Base-by-base conservation (phyloP, 2,329 filamentous ascomycete species). In the Cercospora sp. region DNA sequence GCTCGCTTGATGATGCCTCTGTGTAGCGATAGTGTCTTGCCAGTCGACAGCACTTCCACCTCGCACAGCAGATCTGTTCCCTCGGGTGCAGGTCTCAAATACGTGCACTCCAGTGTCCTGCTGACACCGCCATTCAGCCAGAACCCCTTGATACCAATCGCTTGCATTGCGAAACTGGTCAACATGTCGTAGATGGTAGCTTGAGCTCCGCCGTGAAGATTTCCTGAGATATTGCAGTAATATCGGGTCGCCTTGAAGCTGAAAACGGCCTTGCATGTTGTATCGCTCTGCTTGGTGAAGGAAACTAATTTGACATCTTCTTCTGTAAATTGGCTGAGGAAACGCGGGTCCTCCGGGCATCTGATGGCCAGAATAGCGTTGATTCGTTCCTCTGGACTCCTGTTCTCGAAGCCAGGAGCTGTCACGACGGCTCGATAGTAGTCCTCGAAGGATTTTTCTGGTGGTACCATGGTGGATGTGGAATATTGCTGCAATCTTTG, bases 161-260 rank as follows among this genome's bases (percentile, higher is more conserved):
- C 72, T 57, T 73, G 71, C 40, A 75, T 26, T 5, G 81, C 77
- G 7, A 81, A 74, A 6, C 79, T 81, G 1, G 83, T 84, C 64
- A 82, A 80, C 76, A 87, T 84, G 72, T 89, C 87, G 68, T 74
- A 76, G 53, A 87, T 84, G 5, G 85, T 77, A 0, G 84, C 82
- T 2, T 84, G 84, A 2, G 84, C 84, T 6, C 85, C 85, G 20
- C 85, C 85, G 72, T 87, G 85, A 69, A 87, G 79, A 33, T 82
- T 83, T 1, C 80, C 80, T 33, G 79, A 78, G 55, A 80, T 73
- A 74, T 87, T 87, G 68, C 81, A 80, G 63, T 86, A 82, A 58
- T 76, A 74, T 10, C 74, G 72, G 9, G 81, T 79, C 16, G 86
- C 82, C 3, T 72, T 76, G 68, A 87, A 79, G 23, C 78, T 79